Evolutionary conservation across 2,329 filamentous ascomycete species (phyloP).

Genomic region (Chaetothyriales sp.): DNA sequence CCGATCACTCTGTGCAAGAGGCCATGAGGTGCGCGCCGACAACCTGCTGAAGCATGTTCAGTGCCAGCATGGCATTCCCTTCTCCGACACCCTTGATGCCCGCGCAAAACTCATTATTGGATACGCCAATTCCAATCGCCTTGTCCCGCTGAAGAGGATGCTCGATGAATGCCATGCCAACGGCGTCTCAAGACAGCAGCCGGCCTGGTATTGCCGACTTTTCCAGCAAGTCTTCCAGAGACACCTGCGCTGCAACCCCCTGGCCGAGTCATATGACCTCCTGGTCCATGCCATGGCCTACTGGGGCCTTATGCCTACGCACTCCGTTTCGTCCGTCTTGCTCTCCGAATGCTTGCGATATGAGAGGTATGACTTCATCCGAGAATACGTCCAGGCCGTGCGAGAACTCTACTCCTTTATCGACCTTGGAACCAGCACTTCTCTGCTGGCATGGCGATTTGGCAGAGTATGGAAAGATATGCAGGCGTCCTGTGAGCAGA

Average conservation of each 20-base stretch:
- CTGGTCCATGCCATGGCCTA: conserved; percentile 9
- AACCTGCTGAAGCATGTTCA: neutral
- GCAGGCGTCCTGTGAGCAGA: conserved; percentile 11
- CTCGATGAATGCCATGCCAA: conserved; percentile 26
- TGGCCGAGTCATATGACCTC: conserved; percentile 7
- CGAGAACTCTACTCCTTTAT: conserved; percentile 7
- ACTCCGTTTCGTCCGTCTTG: conserved; percentile 7
- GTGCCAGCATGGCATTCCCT: neutral
- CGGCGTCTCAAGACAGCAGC: conserved; percentile 20
- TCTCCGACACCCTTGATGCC: neutral
- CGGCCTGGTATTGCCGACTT: conserved; percentile 3
- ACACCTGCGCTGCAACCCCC: conserved; percentile 2
- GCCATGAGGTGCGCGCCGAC: neutral
- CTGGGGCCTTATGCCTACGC: conserved; percentile 9
- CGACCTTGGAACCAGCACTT: conserved; percentile 2
- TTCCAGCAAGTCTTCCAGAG: conserved; percentile 8
- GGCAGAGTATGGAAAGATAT: conserved; percentile 5
- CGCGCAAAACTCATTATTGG: neutral
- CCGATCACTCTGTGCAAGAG: neutral
- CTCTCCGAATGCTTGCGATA: conserved; percentile 10
- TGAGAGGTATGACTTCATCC: conserved; percentile 8
- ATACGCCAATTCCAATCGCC: neutral
- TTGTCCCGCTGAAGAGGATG: conserved; percentile 14
- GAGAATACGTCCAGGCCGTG: conserved; percentile 9
- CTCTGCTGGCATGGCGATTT: conserved; percentile 4